Base-by-base conservation (phyloP, 805 yeast genomes). In the Lipomyces anomalus region DNA sequence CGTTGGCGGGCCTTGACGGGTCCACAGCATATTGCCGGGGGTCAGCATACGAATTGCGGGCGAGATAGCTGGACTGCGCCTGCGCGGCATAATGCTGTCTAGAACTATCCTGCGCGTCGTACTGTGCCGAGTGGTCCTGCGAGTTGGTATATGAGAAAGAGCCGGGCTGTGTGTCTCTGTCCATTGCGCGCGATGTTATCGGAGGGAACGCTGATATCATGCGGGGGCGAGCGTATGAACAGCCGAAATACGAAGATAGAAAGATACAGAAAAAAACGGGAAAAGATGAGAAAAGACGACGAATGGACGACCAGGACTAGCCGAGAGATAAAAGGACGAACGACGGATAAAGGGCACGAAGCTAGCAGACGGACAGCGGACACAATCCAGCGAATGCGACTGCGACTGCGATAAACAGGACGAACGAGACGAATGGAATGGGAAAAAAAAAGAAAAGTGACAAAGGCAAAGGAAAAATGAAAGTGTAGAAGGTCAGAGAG, bases 261-360 rank as follows among this genome's bases (percentile, higher is more conserved):
- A 17, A 6, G 13, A 32, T 16, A 33, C 11, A 7, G 20, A 23
- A 37, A 17, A n/a, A 20, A 21, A 23, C 11, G 32, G 32, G 35
- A 17, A 5, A 28, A 21, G 13, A 21, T 16, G 5, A 21, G 20
- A 80, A 60, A 79, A 80, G 52, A 34, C n/a, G 39, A 35, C 24
- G 39, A 16, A 33, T 13, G 22, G 26, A 37, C 34, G 17, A 23
- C 22, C 42, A 7, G 39, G 20, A 17, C 35, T 26, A n/a, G n/a
- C n/a, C n/a, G n/a, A n/a, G n/a, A n/a, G n/a, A n/a, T n/a, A n/a
- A n/a, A n/a, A n/a, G n/a, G n/a, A n/a, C n/a, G n/a, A n/a, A n/a
- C n/a, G n/a, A n/a, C n/a, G n/a, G n/a, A n/a, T n/a, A n/a, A n/a
- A n/a, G n/a, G n/a, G n/a, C n/a, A n/a, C n/a, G n/a, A n/a, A n/a